Evolutionary conservation across 306 rosid genomes (phyloP), one percentile per base, ranked within the genome.

Genomic region (Vicia faba): DNA sequence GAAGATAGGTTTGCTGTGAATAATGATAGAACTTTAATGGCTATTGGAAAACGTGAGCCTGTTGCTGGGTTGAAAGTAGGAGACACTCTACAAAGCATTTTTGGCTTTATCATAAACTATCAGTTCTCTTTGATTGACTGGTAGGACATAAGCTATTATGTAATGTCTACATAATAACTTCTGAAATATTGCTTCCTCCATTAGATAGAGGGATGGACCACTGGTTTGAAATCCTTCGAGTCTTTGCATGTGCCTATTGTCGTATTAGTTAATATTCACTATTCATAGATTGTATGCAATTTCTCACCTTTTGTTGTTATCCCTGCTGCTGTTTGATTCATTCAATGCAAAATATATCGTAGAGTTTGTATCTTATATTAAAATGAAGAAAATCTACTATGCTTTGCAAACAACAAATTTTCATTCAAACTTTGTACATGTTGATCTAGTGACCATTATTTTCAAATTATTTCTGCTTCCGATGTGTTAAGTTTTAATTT

Each of bases 21-120:
- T 72, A 16, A 48, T 61, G 26, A 50, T 67, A 45, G 48, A 66
- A 36, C 58, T 50, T 61, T 44, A 43, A 61, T 43, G 71, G 16
- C 31, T 56, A 9, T 59, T 29, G 46, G 54, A 69, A 61, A 59
- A 64, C 35, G 64, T 23, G 59, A 58, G 44, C 44, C 20, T 13
- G 40, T 60, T 64, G 64, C 29, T 75, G 62, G 23, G 36, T 35
- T 71, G 75, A 80, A 62, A 63, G 54, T 59, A 14, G 55, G 31
- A 56, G 76, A 54, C 26, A 7, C 15, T 43, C 46, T 55, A 11
- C 41, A 67, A 53, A 60, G 64, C 64, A 44, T 5, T 58, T 33
- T 71, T 20, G 35, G 64, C 75, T 66, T 71, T 44, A 55, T 29
- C 33, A 64, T 69, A 48, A 64, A 51, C 71, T 3, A 46, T 18